A percentile compares a stretch with the other conserved stretches of the same genome.
Conservation (phyloP, 1,284 basidiomycete species). For the Puccinia coronata region DNA sequence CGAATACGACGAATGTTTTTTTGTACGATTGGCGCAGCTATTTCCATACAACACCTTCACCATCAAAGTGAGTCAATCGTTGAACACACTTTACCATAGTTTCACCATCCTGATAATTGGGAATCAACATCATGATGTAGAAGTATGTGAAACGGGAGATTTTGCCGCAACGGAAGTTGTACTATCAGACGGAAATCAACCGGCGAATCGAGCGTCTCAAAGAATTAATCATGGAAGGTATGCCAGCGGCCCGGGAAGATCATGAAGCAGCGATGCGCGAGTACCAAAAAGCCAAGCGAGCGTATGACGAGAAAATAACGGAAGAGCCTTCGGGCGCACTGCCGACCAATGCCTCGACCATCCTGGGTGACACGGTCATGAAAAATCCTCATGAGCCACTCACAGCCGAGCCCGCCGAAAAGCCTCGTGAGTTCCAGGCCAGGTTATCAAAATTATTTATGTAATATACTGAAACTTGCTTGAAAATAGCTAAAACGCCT, state of each 20-base stretch:
- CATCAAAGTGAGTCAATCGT: conserved; percentile 53
- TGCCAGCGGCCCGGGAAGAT: conserved; percentile 49
- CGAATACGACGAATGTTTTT: conserved; percentile 89
- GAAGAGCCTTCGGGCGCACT: conserved; percentile 5
- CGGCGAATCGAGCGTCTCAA: conserved; percentile 67
- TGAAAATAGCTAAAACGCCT: conserved; percentile 31
- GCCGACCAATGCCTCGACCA: conserved; percentile 44
- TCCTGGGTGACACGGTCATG: conserved; percentile 26
- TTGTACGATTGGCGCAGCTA: conserved; percentile 77
- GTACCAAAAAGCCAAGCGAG: conserved; percentile 2
- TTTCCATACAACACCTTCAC: conserved; percentile 89
- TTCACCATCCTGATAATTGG: neutral
- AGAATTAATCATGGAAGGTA: conserved; percentile 62
- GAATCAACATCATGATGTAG: conserved; percentile 59
- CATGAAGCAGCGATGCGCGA: conserved; percentile 48
- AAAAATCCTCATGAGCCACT: conserved; percentile 11
- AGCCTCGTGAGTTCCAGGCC: conserved; percentile 10
- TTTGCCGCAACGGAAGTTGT: conserved; percentile 68
- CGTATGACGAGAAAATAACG: neutral
- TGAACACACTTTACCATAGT: neutral
- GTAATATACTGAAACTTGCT: too few species aligned
- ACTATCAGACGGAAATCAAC: conserved; percentile 69
- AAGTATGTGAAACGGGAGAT: conserved; percentile 80
- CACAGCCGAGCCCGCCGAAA: conserved; percentile 3
- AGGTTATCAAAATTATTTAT: too few species aligned